Evolutionary conservation across 2,329 filamentous ascomycete species (phyloP), one percentile per base, ranked within the genome.

Genomic region (Ceratocystis papillata): DNA sequence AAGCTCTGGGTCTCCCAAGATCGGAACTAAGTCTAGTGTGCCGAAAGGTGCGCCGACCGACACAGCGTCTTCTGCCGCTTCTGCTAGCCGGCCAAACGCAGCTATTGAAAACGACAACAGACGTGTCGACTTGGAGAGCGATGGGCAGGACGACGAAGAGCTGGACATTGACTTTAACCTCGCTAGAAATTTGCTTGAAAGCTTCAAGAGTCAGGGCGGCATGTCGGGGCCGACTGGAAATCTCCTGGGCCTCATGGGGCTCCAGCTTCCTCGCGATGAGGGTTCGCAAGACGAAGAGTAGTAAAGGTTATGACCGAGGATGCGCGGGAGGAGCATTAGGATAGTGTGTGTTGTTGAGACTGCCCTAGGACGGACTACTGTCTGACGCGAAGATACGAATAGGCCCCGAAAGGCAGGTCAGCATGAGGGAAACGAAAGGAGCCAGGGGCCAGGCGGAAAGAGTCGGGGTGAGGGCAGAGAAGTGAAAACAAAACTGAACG

Each of bases 121-220:
- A 37, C 71, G 73, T 2, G 48, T 15, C 1, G 55, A 59, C 17
- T 59, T 30, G 55, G 74, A 75, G 62, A 41, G 37, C 37, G 74
- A 78, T 6, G 75, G 79, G 28, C 77, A 83, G 48, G 79, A 80
- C 2, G 79, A 82, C 7, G 79, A 83, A 0, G 85, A 87, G 64
- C 82, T 94, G 3, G 81, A 91, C 69, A 84, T 94, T 33, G 89
- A 97, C 73, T 88, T 91, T 70, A 93, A 94, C 69, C 79, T 99
- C 28, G 91, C 89, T 20, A 90, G 88, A 74, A 97, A 97, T 72
- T 79, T 99, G 65, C 79, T 99, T 1, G 90, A 96, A 74, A 93
- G 90, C 71, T 92, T 99, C 76, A 95, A 96, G 73, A 87, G 89
- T 17, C 93, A 97, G 74, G 90, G 80, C 20, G 94, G 94, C 12